Evolutionary conservation across 164 flowering plant genomes (phyloP), one percentile per base, ranked within the genome.

Genomic region (Vitis rupestris): DNA sequence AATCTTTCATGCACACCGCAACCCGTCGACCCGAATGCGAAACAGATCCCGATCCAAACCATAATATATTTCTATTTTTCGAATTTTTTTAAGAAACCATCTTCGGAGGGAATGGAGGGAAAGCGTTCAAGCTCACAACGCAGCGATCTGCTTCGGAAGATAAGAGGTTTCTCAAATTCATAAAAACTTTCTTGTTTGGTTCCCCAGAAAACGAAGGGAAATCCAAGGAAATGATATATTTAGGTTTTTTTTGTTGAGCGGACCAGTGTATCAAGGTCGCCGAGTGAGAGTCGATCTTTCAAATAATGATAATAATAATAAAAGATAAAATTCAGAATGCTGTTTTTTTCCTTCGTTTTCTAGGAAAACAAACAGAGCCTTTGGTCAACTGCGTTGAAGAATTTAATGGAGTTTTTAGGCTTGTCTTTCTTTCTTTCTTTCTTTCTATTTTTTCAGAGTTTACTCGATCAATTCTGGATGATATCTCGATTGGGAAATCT

Each of bases 391-490:
- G 44, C 44, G 44, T 31, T 31, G 44, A 4, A 47, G 48, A 6
- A 47, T 68, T 53, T 47, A 7, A 61, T 61, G 50, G 47, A 30
- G 19, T n/a, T 60, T 49, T 68, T 44, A 56, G 52, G 11, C 9
- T 56, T 48, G 27, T 37, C 3, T 14, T 51, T 3, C 14, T 3
- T 16, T 10, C 29, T 16, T 71, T 37, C 3, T 14, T 51, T 3
- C 14, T 3, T 16, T 10, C 29, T 16, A 23, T 23, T 23, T 23
- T 23, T 71, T 23, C 84, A 92, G 97, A 74, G 48, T 72, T 90
- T 10, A 85, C 90, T 49, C 74, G 82, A 61, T 84, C 81, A 50
- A 64, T 92, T 10, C 59, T 92, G n/a, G 76, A 73, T n/a, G 86
- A 84, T 82, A 74, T 92, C 56, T 68, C 80, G 75, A 61, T 68